Evolutionary conservation across 169 alveolate genomes (phyloP).

Genomic region (Cytauxzoon felis): DNA sequence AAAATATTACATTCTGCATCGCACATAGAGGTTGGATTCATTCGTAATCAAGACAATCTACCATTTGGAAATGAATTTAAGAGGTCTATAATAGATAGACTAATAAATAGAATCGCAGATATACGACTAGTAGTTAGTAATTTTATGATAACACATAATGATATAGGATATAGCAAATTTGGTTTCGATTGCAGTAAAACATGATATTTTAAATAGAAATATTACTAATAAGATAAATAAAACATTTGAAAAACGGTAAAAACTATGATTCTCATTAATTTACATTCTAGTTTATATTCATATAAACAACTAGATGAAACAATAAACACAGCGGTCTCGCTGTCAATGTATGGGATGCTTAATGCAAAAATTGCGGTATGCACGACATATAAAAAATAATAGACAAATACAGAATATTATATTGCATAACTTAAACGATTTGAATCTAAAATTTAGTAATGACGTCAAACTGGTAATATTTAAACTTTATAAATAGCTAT

Average conservation of each 20-base stretch:
- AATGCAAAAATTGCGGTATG: slow-evolving; percentile 7
- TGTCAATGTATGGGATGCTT: slow-evolving; percentile 1
- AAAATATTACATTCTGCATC: slow-evolving; percentile 42
- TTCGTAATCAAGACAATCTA: background rate
- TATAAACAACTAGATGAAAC: background rate
- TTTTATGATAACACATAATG: background rate
- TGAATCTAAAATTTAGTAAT: background rate
- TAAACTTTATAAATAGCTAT: background rate
- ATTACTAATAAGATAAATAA: background rate
- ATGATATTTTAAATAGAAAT: slow-evolving; percentile 6
- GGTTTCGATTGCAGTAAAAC: slow-evolving; percentile 6
- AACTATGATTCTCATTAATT: background rate
- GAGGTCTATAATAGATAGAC: slow-evolving; percentile 5
- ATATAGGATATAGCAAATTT: slow-evolving; percentile 35
- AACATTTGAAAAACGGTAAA: slow-evolving; percentile 17
- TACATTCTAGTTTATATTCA: background rate
- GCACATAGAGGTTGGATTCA: slow-evolving; percentile 5
- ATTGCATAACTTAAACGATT: background rate
- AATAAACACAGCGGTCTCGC: background rate
- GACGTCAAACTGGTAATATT: background rate
- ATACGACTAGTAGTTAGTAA: slow-evolving; percentile 45
- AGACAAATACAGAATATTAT: background rate
- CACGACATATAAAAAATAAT: background rate
- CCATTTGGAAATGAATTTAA: slow-evolving; percentile 34
- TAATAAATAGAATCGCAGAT: slow-evolving; percentile 32